Evolutionary conservation across 805 yeast species (phyloP), one percentile per base, ranked within the genome.

Genomic region (Debaryomyces maramus): DNA sequence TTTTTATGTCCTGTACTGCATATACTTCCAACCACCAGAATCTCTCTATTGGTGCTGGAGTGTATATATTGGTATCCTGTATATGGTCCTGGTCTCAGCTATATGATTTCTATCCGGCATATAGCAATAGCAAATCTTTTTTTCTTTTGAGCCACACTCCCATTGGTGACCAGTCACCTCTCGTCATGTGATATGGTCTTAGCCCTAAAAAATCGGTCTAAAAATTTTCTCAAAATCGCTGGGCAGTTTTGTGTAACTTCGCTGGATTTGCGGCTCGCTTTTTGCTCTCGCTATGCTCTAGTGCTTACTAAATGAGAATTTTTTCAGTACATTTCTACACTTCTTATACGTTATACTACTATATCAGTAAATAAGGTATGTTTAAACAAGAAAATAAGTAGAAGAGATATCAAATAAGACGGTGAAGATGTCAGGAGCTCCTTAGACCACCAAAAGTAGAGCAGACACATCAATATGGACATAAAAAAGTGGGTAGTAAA

Each of bases 231-330:
- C 15, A n/a, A 15, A 10, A 3, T n/a, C n/a, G n/a, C 28, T 11
- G 17, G 19, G 4, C n/a, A 8, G 16, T 13, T 40, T 33, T 31
- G 32, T 20, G 29, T 36, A 32, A 24, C 13, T n/a, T 7, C 11
- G 13, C n/a, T n/a, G n/a, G n/a, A n/a, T n/a, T n/a, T n/a, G n/a
- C n/a, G n/a, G n/a, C n/a, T n/a, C n/a, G n/a, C n/a, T n/a, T n/a
- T n/a, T n/a, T n/a, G 6, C 15, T 18, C 18, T 27, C 20, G 20
- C 20, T 21, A 14, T 17, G 13, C 22, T 27, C 33, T 28, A 11
- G 18, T 8, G 19, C 20, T 19, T 27, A 28, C 38, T 36, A 36
- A 36, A 28, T 28, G 19, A 21, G 29, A 21, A 26, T 28, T 28
- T 36, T 35, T 36, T 28, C 28, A 15, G 28, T 13, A 24, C 28